These are phyloP conservation scores for Xylaria curta DNA, from an alignment of 495 filamentous ascomycete genomes.

Conservation along the genomic window DNA sequence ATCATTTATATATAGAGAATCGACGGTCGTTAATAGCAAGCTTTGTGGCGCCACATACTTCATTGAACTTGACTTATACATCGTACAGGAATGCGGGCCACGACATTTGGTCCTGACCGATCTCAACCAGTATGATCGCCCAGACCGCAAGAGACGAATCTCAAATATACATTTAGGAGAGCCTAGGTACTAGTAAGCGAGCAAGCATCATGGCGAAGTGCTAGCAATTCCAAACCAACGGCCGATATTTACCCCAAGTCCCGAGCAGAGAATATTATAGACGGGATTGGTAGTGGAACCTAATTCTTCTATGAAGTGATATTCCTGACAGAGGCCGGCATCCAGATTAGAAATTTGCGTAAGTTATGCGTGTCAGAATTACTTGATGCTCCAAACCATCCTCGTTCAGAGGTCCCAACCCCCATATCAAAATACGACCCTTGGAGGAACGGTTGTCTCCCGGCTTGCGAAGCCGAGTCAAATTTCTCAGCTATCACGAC, in stretches of 20 bases:
- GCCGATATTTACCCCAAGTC: background rate
- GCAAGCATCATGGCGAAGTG: background rate
- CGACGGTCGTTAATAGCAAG: too few species aligned
- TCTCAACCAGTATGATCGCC: background rate
- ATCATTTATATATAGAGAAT: too few species aligned
- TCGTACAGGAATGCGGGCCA: too few species aligned
- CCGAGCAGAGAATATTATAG: background rate
- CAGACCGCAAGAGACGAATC: background rate
- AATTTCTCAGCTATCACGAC: background rate
- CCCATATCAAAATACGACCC: background rate
- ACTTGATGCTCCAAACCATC: background rate
- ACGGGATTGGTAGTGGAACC: background rate
- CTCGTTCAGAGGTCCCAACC: background rate
- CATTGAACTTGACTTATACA: too few species aligned
- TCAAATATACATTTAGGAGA: background rate
- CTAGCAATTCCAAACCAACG: background rate
- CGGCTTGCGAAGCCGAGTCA: background rate
- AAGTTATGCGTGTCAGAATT: background rate
- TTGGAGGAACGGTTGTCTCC: background rate
- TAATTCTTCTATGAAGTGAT: background rate
- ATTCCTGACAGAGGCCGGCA: background rate
- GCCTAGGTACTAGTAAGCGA: background rate
- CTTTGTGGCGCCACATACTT: too few species aligned
- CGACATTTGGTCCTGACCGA: too few species aligned
- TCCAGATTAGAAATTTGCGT: background rate